phyloP scores from a whole-genome alignment of 2,329 filamentous ascomycete genomes.

The Nothophaeocryptopus gaeumannii region DNA sequence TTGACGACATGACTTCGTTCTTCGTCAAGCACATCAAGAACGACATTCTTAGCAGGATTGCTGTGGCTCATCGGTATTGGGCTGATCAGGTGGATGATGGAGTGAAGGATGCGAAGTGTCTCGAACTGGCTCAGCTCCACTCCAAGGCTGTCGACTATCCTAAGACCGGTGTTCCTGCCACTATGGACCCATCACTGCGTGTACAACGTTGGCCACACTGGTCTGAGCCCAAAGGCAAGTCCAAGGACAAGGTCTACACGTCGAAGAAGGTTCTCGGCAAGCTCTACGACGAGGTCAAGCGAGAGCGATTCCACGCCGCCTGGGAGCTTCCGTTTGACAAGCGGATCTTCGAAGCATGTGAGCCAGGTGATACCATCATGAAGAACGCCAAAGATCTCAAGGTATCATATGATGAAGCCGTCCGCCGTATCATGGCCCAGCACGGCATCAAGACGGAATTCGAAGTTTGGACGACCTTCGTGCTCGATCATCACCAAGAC shows the following conservation, averaged over 20 bases:
- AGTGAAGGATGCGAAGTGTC: slow-evolving; percentile 65
- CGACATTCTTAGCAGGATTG: slow-evolving; percentile 75
- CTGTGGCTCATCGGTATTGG: slow-evolving; percentile 73
- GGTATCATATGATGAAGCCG: slow-evolving; percentile 68
- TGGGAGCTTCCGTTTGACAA: slow-evolving; percentile 72
- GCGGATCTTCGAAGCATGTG: slow-evolving; percentile 65
- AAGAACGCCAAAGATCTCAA: slow-evolving; percentile 66
- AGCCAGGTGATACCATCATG: slow-evolving; percentile 55
- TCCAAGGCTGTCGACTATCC: slow-evolving; percentile 92
- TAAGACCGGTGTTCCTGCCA: slow-evolving; percentile 79
- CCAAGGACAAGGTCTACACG: slow-evolving; percentile 54
- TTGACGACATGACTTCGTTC: slow-evolving; percentile 74
- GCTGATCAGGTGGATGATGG: slow-evolving; percentile 62
- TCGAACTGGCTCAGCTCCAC: slow-evolving; percentile 74
- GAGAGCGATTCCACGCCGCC: slow-evolving; percentile 68
- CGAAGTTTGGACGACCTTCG: slow-evolving; percentile 85
- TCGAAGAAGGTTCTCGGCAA: slow-evolving; percentile 73
- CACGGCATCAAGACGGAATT: slow-evolving; percentile 83
- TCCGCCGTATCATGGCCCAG: slow-evolving; percentile 80
- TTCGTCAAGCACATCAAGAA: slow-evolving; percentile 94
- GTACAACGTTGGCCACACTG: slow-evolving; percentile 76
- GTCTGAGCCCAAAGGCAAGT: slow-evolving; percentile 60
- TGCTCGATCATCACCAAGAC: slow-evolving; percentile 69
- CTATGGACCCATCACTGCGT: slow-evolving; percentile 60
- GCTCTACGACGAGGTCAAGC: slow-evolving; percentile 74